These are phyloP conservation scores for Talaromyces stipitatus DNA, from an alignment of 495 filamentous ascomycete genomes.

Conservation along the genomic window DNA sequence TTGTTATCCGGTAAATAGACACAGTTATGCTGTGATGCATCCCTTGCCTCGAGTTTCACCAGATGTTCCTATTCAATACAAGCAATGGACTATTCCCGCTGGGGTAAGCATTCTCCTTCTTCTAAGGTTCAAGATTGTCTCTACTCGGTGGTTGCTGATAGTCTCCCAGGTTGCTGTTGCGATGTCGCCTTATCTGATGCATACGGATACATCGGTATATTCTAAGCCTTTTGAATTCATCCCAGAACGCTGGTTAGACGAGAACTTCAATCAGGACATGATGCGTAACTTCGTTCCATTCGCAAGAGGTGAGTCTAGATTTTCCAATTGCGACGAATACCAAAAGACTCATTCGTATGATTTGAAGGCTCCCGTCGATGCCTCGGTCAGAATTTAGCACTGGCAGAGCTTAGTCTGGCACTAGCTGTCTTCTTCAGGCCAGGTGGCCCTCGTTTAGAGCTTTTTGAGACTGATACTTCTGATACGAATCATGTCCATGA, in stretches of 20 bases:
- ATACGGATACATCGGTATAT: slow-evolving; percentile 39
- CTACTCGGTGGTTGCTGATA: neutral
- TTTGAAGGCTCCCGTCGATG: slow-evolving; percentile 31
- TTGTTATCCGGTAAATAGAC: slow-evolving; percentile 19
- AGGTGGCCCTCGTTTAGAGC: slow-evolving; percentile 21
- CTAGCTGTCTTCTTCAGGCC: slow-evolving; percentile 27
- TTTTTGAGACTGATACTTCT: slow-evolving; percentile 21
- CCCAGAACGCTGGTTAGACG: slow-evolving; percentile 43
- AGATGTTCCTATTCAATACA: slow-evolving; percentile 28
- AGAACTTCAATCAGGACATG: slow-evolving; percentile 16
- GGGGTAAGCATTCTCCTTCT: slow-evolving; percentile 14
- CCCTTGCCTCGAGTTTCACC: slow-evolving; percentile 36
- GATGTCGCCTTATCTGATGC: slow-evolving; percentile 39
- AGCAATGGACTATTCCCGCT: slow-evolving; percentile 26
- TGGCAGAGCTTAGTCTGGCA: slow-evolving; percentile 29
- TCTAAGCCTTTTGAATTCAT: slow-evolving; percentile 35
- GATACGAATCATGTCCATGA: slow-evolving; percentile 3
- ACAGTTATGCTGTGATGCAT: slow-evolving; percentile 33
- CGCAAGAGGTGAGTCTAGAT: slow-evolving; percentile 11
- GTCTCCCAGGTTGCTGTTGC: slow-evolving; percentile 31
- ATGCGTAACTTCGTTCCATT: slow-evolving; percentile 34
- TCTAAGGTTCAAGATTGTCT: neutral
- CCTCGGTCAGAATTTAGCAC: slow-evolving; percentile 36
- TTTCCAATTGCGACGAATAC: neutral
- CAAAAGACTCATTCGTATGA: neutral